Evolutionary conservation across 192 early-diverging fungal species (phyloP).

Genomic region (Helicostylum pulchrum): DNA sequence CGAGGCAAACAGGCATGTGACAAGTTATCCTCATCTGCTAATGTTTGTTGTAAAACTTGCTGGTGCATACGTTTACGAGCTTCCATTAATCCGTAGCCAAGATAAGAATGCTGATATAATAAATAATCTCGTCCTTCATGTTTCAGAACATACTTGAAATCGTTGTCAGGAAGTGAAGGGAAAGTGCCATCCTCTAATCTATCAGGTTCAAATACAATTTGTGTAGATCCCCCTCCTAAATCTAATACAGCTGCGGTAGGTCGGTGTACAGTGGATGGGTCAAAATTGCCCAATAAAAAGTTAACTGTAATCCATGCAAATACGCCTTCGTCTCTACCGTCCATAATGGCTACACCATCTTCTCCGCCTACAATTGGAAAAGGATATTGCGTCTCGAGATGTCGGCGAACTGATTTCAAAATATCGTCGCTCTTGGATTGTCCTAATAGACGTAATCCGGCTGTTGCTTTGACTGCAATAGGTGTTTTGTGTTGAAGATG

Average conservation of each 20-base stretch:
- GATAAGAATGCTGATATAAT: conserved; percentile 87
- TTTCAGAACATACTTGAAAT: conserved; percentile 60
- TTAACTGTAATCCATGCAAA: conserved; percentile 92
- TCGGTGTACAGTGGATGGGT: conserved; percentile 27
- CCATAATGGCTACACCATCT: conserved; percentile 77
- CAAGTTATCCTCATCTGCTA: conserved; percentile 26
- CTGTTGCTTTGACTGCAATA: conserved; percentile 83
- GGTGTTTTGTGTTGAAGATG: conserved; percentile 67
- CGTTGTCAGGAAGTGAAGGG: conserved; percentile 41
- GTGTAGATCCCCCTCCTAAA: conserved; percentile 85
- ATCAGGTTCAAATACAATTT: conserved; percentile 86
- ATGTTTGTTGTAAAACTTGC: conserved; percentile 17
- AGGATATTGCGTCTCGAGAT: conserved; percentile 60
- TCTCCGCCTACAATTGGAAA: conserved; percentile 57
- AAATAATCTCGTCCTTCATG: conserved; percentile 65
- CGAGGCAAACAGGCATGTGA: conserved; percentile 51
- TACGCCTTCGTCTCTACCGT: conserved; percentile 85
- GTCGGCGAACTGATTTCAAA: conserved; percentile 57
- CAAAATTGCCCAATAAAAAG: conserved; percentile 67
- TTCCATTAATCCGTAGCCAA: conserved; percentile 83
- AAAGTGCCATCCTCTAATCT: conserved; percentile 27
- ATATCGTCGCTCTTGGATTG: conserved; percentile 64
- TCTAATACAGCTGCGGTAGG: conserved; percentile 84
- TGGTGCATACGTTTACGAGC: conserved; percentile 50
- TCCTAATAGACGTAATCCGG: conserved; percentile 74